These are phyloP conservation scores for Syzygium oleosum DNA, from an alignment of 345 rosid genomes.

Conservation along the genomic window DNA sequence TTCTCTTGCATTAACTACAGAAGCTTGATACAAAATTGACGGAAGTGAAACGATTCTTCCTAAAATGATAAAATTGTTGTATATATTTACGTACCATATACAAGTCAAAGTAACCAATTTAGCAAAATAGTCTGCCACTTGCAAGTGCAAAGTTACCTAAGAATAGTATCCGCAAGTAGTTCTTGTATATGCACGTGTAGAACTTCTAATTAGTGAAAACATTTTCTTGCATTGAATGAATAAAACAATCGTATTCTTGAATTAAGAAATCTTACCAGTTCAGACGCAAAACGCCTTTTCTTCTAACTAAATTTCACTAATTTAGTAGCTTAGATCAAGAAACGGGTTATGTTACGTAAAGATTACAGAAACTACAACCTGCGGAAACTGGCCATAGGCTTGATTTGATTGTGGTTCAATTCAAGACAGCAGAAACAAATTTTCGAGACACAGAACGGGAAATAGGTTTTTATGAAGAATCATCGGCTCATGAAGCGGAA, in stretches of 20 bases:
- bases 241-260: background rate
- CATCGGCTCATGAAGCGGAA: background rate
- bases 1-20: background rate
- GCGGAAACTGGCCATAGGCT: background rate
- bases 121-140: background rate
- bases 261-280: background rate
- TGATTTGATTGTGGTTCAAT: background rate
- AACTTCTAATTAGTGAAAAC: background rate
- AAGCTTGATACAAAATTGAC: background rate
- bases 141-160: background rate
- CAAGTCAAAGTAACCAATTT: background rate
- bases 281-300: background rate
- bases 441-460: background rate
- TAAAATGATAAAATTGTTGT: background rate
- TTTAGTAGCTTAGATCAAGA: background rate
- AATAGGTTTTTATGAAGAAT: background rate
- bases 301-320: background rate
- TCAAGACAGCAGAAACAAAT: background rate
- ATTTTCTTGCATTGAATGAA: background rate
- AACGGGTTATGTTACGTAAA: background rate
- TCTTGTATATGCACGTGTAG: background rate
- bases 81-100: background rate
- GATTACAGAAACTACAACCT: background rate
- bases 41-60: background rate
- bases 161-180: background rate